These are phyloP conservation scores for Alternaria sp. DNA, from an alignment of 2,329 filamentous ascomycete species.

Conservation along the genomic window DNA sequence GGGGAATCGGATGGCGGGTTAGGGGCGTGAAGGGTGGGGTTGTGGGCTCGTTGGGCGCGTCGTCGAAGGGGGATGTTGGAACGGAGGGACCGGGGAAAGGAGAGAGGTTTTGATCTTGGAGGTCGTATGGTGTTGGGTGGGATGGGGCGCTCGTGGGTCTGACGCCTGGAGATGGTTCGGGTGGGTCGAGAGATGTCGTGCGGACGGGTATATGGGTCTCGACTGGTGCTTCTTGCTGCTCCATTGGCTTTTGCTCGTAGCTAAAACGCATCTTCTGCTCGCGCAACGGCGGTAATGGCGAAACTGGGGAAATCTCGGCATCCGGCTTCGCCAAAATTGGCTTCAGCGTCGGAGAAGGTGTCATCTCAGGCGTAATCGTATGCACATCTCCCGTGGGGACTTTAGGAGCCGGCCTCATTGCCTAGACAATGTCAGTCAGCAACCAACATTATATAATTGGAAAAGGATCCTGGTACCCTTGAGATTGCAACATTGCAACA, in stretches of 20 bases:
- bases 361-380: slow-evolving; percentile 44
- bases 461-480: slow-evolving; percentile 17
- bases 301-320: slow-evolving; percentile 34
- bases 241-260: slow-evolving; percentile 29
- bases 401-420: slow-evolving; percentile 34
- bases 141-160: slow-evolving; percentile 10
- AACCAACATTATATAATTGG: neutral
- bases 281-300: slow-evolving; percentile 28
- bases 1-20: slow-evolving; percentile 29
- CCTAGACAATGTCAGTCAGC: slow-evolving; percentile 19
- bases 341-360: slow-evolving; percentile 38
- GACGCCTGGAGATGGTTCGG: slow-evolving; percentile 8
- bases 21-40: slow-evolving; percentile 31
- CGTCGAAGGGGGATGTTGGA: slow-evolving; percentile 14
- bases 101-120: slow-evolving; percentile 12
- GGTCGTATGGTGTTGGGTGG: slow-evolving; percentile 6
- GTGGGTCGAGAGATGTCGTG: slow-evolving; percentile 24
- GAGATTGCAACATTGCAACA: slow-evolving; percentile 17
- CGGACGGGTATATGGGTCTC: slow-evolving; percentile 13
- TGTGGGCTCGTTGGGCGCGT: neutral
- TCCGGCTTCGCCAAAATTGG: slow-evolving; percentile 26
- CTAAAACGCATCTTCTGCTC: slow-evolving; percentile 37
- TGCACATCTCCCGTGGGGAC: slow-evolving; percentile 27
- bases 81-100: slow-evolving; percentile 15
- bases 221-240: slow-evolving; percentile 9